Conservation (phyloP, 441 rosid genomes). For the Jatropha podagrica region DNA sequence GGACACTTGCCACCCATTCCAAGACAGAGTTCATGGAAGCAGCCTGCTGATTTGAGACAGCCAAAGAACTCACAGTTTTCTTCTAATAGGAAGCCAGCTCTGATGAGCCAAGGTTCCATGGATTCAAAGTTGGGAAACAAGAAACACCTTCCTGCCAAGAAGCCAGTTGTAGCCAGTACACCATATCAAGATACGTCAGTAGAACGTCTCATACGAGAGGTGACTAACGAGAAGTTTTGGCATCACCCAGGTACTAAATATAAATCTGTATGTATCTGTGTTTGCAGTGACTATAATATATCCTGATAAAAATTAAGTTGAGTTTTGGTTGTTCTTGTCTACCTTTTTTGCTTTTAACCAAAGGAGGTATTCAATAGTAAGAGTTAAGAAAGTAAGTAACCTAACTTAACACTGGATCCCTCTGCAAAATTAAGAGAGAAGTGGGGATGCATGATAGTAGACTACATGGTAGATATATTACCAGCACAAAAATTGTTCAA, state of each 20-base stretch:
- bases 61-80: conserved; percentile 49
- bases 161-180: conserved; percentile 38
- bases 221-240: conserved; percentile 95
- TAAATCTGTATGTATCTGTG: conserved; percentile 11
- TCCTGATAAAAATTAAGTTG: background rate
- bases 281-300: background rate
- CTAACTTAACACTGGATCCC: background rate
- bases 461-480: conserved; percentile 7
- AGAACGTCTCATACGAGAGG: conserved; percentile 96
- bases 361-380: background rate
- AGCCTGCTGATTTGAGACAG: conserved; percentile 56
- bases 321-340: background rate
- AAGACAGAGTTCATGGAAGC: conserved; percentile 94
- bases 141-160: conserved; percentile 66
- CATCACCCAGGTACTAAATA: conserved; percentile 77
- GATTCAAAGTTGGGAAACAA: conserved; percentile 72
- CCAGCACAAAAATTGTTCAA: background rate
- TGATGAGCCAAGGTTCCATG: conserved; percentile 49
- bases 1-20: conserved; percentile 48
- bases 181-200: conserved; percentile 94
- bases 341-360: background rate
- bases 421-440: conserved; percentile 1
- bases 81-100: conserved; percentile 54
- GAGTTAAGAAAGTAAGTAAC: background rate
- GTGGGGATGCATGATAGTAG: background rate